Evolutionary conservation across 257 asterid genomes (phyloP).

Genomic region (Striga asiatica): DNA sequence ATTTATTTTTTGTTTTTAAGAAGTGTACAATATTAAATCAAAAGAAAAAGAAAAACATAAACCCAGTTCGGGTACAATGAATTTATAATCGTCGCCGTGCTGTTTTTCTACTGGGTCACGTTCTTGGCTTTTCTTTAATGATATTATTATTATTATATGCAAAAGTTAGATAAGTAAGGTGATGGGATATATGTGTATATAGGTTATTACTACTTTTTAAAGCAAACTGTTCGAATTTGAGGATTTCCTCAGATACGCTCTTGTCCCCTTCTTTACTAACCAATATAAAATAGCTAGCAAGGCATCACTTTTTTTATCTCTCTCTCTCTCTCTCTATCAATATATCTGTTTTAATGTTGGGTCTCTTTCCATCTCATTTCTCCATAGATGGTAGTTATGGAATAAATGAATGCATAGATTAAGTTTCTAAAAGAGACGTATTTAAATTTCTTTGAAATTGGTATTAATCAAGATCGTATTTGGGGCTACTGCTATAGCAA

Average conservation of each 20-base stretch:
- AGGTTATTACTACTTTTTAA: constrained; percentile 27
- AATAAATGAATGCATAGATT: no score
- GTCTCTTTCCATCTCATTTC: no score
- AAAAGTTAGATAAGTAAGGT: constrained; percentile 14
- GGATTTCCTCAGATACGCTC: constrained; percentile 62
- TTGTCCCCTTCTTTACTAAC: constrained; percentile 39
- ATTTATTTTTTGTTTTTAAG: neutral
- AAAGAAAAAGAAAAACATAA: constrained; percentile 9
- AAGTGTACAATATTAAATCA: neutral
- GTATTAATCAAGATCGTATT: no score
- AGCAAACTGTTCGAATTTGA: constrained; percentile 57
- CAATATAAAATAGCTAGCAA: neutral
- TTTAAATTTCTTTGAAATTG: no score
- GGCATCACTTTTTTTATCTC: no score
- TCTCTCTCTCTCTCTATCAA: no score
- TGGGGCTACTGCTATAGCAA: no score
- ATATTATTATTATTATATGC: neutral
- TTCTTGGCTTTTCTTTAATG: constrained; percentile 4
- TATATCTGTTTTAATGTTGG: no score
- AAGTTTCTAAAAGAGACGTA: no score
- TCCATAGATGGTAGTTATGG: no score
- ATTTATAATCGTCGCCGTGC: constrained; percentile 1
- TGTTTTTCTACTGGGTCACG: constrained; percentile 13
- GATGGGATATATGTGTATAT: constrained; percentile 13
- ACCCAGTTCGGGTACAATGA: constrained; percentile 23